These are phyloP conservation scores for Globisporangium solare DNA, from an alignment of 352 stramenopile species.

Conservation along the genomic window DNA sequence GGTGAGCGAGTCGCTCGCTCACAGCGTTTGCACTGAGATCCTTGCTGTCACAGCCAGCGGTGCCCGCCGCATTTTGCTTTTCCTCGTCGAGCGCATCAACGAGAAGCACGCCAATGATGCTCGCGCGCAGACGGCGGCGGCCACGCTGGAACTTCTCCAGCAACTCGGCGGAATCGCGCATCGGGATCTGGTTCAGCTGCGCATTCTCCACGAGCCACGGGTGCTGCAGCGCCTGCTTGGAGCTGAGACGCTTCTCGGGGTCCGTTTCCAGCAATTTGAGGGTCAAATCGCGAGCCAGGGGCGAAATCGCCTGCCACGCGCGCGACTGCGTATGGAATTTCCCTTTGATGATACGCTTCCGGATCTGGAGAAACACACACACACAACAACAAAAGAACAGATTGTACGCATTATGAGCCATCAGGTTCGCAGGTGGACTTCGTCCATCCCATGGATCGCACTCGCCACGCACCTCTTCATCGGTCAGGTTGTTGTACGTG, in stretches of 20 bases:
- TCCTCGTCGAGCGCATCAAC: conserved; percentile 51
- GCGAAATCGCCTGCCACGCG: conserved; percentile 70
- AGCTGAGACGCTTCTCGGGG: conserved; percentile 58
- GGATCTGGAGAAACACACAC: conserved; percentile 36
- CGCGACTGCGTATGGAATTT: conserved; percentile 70
- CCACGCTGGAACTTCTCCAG: conserved; percentile 80
- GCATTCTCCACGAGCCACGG: conserved; percentile 62
- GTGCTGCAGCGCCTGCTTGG: conserved; percentile 58
- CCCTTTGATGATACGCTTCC: conserved; percentile 70
- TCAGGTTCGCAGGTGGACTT: too few species aligned
- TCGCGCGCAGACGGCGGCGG: conserved; percentile 65
- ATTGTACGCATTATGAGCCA: too few species aligned
- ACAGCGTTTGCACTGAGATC: conserved; percentile 1
- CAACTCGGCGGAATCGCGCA: conserved; percentile 64
- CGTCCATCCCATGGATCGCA: background rate
- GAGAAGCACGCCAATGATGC: conserved; percentile 74
- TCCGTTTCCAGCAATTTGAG: conserved; percentile 64
- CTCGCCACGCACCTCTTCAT: conserved; percentile 52
- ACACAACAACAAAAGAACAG: background rate
- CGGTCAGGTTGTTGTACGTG: conserved; percentile 80
- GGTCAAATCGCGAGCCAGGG: conserved; percentile 62
- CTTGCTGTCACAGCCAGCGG: background rate
- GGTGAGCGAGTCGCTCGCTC: conserved; percentile 24
- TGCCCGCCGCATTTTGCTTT: background rate
- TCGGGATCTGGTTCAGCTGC: conserved; percentile 47